Conservation (phyloP, 164 flowering plant species). For the Kingdonia uniflora region DNA sequence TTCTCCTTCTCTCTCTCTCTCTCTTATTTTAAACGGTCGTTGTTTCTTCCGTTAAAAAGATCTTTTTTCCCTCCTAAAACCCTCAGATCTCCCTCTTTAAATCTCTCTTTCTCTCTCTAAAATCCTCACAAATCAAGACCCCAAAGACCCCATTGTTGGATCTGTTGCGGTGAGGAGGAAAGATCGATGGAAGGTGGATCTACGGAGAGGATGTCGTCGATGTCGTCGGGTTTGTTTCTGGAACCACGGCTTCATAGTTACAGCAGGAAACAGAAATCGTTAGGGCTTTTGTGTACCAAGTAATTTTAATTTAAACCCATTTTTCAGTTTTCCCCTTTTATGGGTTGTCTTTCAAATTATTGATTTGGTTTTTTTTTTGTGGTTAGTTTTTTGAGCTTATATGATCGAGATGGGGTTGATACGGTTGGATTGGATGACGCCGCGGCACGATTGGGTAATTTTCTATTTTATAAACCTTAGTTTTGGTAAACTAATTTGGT, state of each 20-base stretch:
- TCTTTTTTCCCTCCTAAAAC: constrained; percentile 4
- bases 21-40: too few relatives aligned
- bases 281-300: constrained; percentile 88
- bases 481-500: too few relatives aligned
- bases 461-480: too few relatives aligned
- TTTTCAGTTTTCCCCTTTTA: too few relatives aligned
- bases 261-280: constrained; percentile 83
- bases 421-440: constrained; percentile 83
- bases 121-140: not conserved
- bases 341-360: not conserved
- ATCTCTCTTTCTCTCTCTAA: not conserved
- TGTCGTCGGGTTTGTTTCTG: too few relatives aligned
- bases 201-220: too few relatives aligned
- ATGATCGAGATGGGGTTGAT: constrained; percentile 60
- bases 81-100: constrained; percentile 3
- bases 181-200: too few relatives aligned
- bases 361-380: not conserved
- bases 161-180: too few relatives aligned
- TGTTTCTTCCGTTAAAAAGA: too few relatives aligned
- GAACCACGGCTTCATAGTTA: constrained; percentile 29
- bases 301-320: constrained; percentile 10
- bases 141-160: too few relatives aligned
- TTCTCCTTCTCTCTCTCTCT: constrained; percentile 3
- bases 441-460: constrained; percentile 65
- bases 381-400: constrained; percentile 73